A percentile compares a stretch with the other conserved stretches of the same genome.
Conservation (phyloP, 2,329 filamentous ascomycete species). For the Colletotrichum tanaceti region DNA sequence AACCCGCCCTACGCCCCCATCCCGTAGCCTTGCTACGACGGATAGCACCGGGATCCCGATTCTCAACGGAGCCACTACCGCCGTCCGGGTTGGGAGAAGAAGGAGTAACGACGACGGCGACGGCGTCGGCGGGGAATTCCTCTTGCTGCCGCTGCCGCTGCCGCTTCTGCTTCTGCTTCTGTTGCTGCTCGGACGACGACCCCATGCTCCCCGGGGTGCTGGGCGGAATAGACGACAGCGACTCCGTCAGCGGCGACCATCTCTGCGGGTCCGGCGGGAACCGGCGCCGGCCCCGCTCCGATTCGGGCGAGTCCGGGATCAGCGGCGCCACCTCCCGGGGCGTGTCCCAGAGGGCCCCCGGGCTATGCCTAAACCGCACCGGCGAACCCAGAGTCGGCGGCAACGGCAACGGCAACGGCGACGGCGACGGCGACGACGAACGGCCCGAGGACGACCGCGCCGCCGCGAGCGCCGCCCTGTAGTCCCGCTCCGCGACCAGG, state of each 20-base stretch:
- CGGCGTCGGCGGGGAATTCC: too few relatives aligned
- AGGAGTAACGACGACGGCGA: too few relatives aligned
- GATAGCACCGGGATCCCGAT: too few relatives aligned
- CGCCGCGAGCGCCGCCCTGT: background rate
- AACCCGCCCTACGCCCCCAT: background rate
- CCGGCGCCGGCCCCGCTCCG: background rate
- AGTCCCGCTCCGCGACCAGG: background rate
- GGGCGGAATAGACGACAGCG: background rate
- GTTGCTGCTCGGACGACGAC: too few relatives aligned
- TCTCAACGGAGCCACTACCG: too few relatives aligned
- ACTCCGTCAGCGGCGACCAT: background rate
- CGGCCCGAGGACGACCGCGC: background rate
- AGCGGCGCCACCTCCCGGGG: background rate
- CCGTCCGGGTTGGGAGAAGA: too few relatives aligned
- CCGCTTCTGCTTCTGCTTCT: background rate
- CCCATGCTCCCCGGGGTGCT: background rate
- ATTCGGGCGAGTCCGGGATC: slow-evolving; percentile 11
- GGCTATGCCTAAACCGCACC: background rate
- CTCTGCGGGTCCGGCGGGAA: background rate
- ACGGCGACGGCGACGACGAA: too few relatives aligned
- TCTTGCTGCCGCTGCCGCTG: background rate
- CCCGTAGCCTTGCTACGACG: too few relatives aligned
- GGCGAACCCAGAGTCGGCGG: background rate
- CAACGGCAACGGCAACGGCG: too few relatives aligned
- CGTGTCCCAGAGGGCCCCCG: background rate